Evolutionary conservation across 331 rosid genomes (phyloP).

Genomic region (Malus hybrid): DNA sequence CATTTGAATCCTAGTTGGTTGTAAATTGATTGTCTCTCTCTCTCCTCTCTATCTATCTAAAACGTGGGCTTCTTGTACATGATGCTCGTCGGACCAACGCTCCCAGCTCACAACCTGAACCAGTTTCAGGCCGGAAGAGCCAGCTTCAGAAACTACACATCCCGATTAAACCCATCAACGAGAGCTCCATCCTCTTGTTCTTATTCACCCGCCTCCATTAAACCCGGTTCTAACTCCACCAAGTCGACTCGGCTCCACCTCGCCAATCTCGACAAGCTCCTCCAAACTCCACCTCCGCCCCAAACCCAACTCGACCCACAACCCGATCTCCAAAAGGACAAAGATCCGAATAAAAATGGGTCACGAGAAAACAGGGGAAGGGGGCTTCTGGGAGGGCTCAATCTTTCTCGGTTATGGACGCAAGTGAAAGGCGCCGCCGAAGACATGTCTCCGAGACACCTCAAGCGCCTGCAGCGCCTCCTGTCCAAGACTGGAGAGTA

Average conservation of each 20-base stretch:
- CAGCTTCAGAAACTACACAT: constrained; percentile 37
- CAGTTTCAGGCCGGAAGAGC: constrained; percentile 37
- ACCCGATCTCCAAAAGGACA: neutral
- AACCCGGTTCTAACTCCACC: constrained; percentile 8
- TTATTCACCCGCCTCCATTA: neutral
- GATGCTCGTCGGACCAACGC: constrained; percentile 49
- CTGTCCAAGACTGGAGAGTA: constrained; percentile 55
- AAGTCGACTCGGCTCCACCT: constrained; percentile 44
- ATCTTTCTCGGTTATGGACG: constrained; percentile 51
- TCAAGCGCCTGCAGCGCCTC: constrained; percentile 52
- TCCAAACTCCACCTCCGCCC: constrained; percentile 25
- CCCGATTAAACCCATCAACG: constrained; percentile 41
- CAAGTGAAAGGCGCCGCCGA: constrained; percentile 45
- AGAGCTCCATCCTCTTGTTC: constrained; percentile 15
- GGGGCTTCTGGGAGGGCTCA: constrained; percentile 44
- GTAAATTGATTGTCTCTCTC: neutral
- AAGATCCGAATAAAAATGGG: constrained; percentile 13
- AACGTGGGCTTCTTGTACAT: neutral
- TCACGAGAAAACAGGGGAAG: constrained; percentile 32
- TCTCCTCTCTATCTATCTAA: no score
- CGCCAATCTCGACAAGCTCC: constrained; percentile 63
- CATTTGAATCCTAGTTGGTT: neutral
- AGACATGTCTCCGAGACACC: constrained; percentile 77
- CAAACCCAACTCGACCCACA: constrained; percentile 9
- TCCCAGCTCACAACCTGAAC: constrained; percentile 32